phyloP scores from a whole-genome alignment of 164 flowering plant genomes.

The Pachysandra terminalis region DNA sequence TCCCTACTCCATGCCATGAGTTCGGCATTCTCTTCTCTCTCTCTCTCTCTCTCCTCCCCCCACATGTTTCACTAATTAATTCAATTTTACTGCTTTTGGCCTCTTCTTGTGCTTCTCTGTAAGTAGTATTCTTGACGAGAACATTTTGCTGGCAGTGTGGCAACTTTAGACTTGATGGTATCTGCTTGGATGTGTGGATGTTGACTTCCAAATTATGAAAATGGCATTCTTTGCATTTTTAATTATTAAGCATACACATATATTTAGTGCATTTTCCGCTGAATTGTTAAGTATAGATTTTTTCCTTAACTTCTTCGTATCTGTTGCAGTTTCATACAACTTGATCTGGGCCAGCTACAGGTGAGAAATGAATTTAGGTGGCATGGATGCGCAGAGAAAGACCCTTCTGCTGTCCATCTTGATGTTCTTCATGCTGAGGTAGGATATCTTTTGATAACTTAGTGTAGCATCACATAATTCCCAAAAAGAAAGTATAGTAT shows the following conservation, averaged over 20 bases:
- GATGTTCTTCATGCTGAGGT: slow-evolving; percentile 96
- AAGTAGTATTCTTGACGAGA: too few relatives aligned
- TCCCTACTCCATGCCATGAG: too few relatives aligned
- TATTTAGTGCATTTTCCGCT: background rate
- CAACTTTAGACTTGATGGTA: too few relatives aligned
- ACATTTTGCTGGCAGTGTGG: too few relatives aligned
- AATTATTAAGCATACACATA: too few relatives aligned
- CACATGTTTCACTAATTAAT: too few relatives aligned
- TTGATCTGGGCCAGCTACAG: slow-evolving; percentile 80
- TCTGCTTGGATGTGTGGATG: too few relatives aligned
- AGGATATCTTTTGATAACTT: background rate
- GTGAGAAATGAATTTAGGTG: slow-evolving; percentile 75
- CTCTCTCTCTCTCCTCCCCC: slow-evolving; percentile 3
- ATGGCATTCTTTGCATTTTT: too few relatives aligned
- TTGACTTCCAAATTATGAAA: too few relatives aligned
- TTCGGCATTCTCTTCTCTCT: background rate
- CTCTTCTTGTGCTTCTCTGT: too few relatives aligned
- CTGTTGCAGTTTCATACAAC: slow-evolving; percentile 79
- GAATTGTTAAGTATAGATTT: background rate
- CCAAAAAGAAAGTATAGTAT: too few relatives aligned
- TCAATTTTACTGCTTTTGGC: too few relatives aligned
- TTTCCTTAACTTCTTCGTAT: background rate
- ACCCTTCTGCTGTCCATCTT: slow-evolving; percentile 92
- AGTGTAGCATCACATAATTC: background rate
- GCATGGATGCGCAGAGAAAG: slow-evolving; percentile 78